A percentile compares a stretch with the other conserved stretches of the same genome.
These are phyloP conservation scores for Hyaloperonospora arabidopsidis DNA, from an alignment of 352 stramenopile species.

Conservation along the genomic window DNA sequence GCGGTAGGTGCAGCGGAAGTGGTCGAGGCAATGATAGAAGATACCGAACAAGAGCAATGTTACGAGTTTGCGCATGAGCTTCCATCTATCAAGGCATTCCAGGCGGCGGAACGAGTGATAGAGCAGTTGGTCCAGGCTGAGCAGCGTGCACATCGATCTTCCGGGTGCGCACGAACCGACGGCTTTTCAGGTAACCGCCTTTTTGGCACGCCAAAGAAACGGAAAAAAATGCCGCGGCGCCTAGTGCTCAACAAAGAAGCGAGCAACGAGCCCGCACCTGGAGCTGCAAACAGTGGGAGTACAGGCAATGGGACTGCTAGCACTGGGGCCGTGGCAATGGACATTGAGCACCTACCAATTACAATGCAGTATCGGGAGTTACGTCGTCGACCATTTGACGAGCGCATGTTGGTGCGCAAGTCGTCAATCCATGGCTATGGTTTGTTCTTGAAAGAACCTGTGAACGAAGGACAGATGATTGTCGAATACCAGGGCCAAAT, in stretches of 20 bases:
- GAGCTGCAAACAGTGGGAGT: slow-evolving; percentile 9
- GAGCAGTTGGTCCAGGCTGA: slow-evolving; percentile 74
- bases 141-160: slow-evolving; percentile 77
- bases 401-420: slow-evolving; percentile 87
- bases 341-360: slow-evolving; percentile 74
- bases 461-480: slow-evolving; percentile 92
- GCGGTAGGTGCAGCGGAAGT: slow-evolving; percentile 11
- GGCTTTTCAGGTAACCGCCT: slow-evolving; percentile 60
- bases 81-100: slow-evolving; percentile 63
- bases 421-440: slow-evolving; percentile 95
- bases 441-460: slow-evolving; percentile 90
- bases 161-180: slow-evolving; percentile 81
- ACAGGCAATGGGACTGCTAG: slow-evolving; percentile 7
- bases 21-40: slow-evolving; percentile 11
- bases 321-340: slow-evolving; percentile 48
- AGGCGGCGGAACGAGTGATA: slow-evolving; percentile 70
- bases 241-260: slow-evolving; percentile 34
- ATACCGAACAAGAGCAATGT: slow-evolving; percentile 28
- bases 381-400: slow-evolving; percentile 84
- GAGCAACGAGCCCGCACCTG: slow-evolving; percentile 25
- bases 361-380: slow-evolving; percentile 90
- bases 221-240: slow-evolving; percentile 25
- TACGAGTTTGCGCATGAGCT: slow-evolving; percentile 86
- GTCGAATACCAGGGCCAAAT: slow-evolving; percentile 95
- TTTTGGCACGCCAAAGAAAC: slow-evolving; percentile 32